Evolutionary conservation across 371 early-diverging fungal genomes (phyloP).

Genomic region (Apophysomyces trapeziformis): DNA sequence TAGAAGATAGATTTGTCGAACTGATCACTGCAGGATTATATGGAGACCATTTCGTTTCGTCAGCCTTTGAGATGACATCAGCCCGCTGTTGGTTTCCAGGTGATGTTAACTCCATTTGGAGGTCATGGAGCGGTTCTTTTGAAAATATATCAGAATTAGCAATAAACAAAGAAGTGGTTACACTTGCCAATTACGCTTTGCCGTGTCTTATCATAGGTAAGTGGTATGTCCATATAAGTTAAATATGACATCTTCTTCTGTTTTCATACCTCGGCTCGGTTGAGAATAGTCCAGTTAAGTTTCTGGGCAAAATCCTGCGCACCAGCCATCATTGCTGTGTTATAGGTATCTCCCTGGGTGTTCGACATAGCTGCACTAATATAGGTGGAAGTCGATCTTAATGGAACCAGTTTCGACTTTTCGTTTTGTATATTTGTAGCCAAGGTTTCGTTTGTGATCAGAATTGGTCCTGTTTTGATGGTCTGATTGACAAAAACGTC

Average conservation of each 20-base stretch:
- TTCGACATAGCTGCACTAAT: conserved; percentile 30
- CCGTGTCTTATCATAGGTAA: conserved; percentile 9
- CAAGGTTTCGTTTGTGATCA: conserved; percentile 34
- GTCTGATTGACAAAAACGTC: conserved; percentile 37
- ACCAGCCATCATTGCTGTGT: conserved; percentile 32
- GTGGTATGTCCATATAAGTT: not conserved
- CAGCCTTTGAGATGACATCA: not conserved
- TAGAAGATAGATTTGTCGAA: conserved; percentile 12
- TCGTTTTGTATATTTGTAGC: conserved; percentile 27
- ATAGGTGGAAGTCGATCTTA: conserved; percentile 25
- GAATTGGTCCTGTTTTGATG: conserved; percentile 36
- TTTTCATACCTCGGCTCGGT: conserved; percentile 19
- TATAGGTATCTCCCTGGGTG: conserved; percentile 34
- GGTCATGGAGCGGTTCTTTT: too few relatives aligned
- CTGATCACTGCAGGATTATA: conserved; percentile 18
- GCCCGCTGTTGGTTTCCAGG: not conserved
- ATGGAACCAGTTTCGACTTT: conserved; percentile 38
- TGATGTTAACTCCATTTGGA: too few relatives aligned
- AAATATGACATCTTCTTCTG: too few relatives aligned
- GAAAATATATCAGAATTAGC: not conserved
- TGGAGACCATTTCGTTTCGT: conserved; percentile 12
- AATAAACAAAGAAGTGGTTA: not conserved
- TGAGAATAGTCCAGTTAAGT: conserved; percentile 36
- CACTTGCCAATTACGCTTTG: conserved; percentile 16
- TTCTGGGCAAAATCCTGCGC: conserved; percentile 28